Evolutionary conservation across 1,139 yeast species (phyloP), one percentile per base, ranked within the genome.

Genomic region (Candida tetrigidarum): DNA sequence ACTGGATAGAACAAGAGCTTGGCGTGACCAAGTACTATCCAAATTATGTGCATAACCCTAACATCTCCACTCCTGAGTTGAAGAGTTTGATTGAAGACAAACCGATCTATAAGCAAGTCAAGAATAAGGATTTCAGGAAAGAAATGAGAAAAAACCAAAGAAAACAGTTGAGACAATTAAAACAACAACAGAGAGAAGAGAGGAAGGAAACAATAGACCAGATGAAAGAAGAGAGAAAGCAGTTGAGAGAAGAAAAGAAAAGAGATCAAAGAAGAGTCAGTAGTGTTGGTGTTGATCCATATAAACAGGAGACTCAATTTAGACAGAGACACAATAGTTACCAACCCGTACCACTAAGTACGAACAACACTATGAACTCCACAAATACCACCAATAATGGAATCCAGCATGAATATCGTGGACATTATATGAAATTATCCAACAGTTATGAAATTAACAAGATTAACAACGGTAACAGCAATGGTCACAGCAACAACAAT

Each of bases 31-130:
- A 72, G 50, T 74, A 74, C 53, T 66, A 66, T 41, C 80, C 79
- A 3, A 55, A 58, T 43, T 70, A 57, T 52, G 64, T 74, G 47
- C 79, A 73, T 49, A 74, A 74, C 54, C 64, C 64, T 23, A 70
- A 58, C 25, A 58, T 64, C 4, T 56, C 66, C 16, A 74, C 79
- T 2, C 78, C 79, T 3, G 59, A 59, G 36, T 59, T 74, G 39
- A 62, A 60, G 45, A 65, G 60, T 39, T 55, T 71, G 58, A 62
- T 74, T 12, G 51, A 55, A 20, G 69, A 70, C 46, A 71, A 71
- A 49, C 80, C 79, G 3, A 73, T 74, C 19, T 74, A 74, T 46
- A 56, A 64, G 33, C 64, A 69, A 25, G 78, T 77, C 33, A 73
- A 72, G 49, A 62, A 62, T 45, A 60, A 58, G 23, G 47, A 37